A percentile compares a stretch with the other conserved stretches of the same genome.
These are phyloP conservation scores for Fusarium liriodendri DNA, from an alignment of 2,329 filamentous ascomycete genomes.

Conservation along the genomic window DNA sequence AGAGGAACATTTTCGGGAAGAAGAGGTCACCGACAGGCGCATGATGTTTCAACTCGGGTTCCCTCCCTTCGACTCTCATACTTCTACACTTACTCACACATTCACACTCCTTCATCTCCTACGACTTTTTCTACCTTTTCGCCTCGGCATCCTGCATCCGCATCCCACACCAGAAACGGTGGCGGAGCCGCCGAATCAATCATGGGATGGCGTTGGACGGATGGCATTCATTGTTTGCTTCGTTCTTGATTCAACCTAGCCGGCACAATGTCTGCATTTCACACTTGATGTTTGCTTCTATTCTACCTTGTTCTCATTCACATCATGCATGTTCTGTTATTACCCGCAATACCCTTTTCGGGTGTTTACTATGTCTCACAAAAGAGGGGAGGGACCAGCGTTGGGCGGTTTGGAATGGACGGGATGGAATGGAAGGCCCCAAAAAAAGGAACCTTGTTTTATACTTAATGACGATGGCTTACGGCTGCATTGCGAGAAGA, in stretches of 20 bases:
- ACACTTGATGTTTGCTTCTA: conserved; percentile 20
- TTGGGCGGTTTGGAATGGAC: conserved; percentile 36
- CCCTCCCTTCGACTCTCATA: background rate
- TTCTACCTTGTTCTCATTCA: conserved; percentile 18
- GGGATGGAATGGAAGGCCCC: conserved; percentile 36
- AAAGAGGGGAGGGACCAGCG: conserved; percentile 34
- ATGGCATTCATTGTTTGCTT: conserved; percentile 39
- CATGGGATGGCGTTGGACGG: conserved; percentile 44
- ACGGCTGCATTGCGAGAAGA: conserved; percentile 46
- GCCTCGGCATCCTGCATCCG: conserved; percentile 27
- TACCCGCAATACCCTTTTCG: conserved; percentile 12
- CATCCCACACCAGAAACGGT: conserved; percentile 20
- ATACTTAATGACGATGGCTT: conserved; percentile 45
- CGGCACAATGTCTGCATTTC: conserved; percentile 40
- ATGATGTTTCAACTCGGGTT: conserved; percentile 7
- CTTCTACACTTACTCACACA: conserved; percentile 2
- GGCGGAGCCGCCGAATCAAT: conserved; percentile 32
- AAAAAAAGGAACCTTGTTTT: conserved; percentile 43
- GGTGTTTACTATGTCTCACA: conserved; percentile 33
- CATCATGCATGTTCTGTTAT: conserved; percentile 16
- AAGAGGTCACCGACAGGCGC: conserved; percentile 45
- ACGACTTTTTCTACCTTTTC: conserved; percentile 14
- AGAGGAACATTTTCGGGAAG: conserved; percentile 59
- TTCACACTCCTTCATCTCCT: conserved; percentile 23
- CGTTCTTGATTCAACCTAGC: conserved; percentile 33